Evolutionary conservation across 208 protist genomes (phyloP), one percentile per base, ranked within the genome.

Genomic region (Herpetomonas samuelpessoai): DNA sequence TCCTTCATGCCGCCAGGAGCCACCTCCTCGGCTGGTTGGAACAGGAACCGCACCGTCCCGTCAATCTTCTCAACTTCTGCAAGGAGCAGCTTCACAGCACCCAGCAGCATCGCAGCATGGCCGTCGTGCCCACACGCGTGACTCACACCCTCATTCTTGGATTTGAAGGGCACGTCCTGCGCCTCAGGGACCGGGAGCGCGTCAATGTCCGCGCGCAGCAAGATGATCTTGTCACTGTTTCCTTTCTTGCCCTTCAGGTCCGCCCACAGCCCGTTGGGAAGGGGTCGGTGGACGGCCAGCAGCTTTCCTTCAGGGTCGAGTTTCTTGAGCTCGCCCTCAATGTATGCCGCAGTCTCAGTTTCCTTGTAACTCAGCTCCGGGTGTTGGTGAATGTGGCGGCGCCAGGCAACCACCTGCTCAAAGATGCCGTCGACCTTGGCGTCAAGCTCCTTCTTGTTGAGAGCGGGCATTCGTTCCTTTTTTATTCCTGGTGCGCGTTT

Each of bases 31-130:
- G 75, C 74, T 65, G 79, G 80, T 65, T 86, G 80, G 54, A 86
- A 86, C 12, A 88, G 65, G 56, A 92, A 92, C 38, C 78, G 84
- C 38, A 91, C 75, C 9, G 80, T 84, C 52, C 79, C 80, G 24
- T 68, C 52, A 56, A 86, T 77, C 57, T 67, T 62, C 31, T 76
- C 62, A 62, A 65, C 61, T 66, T 77, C 62, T 48, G 67, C 61
- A n/a, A 70, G 74, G 22, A 88, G 65, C 44, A 88, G 57, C 67
- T 80, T 77, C 18, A 71, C 74, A 0, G 77, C 80, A 31, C 70
- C 79, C 41, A 87, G 54, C 41, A 88, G 72, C 31, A 76, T 80
- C 18, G 83, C 83, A 0, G 79, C 69, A 63, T 85, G 79, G 10
- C 76, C 68, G 71, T 85, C 78, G 56, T 84, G 73, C 2, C 76